Conservation (phyloP, 2,329 filamentous ascomycete species). For the Shiraia bambusicola region DNA sequence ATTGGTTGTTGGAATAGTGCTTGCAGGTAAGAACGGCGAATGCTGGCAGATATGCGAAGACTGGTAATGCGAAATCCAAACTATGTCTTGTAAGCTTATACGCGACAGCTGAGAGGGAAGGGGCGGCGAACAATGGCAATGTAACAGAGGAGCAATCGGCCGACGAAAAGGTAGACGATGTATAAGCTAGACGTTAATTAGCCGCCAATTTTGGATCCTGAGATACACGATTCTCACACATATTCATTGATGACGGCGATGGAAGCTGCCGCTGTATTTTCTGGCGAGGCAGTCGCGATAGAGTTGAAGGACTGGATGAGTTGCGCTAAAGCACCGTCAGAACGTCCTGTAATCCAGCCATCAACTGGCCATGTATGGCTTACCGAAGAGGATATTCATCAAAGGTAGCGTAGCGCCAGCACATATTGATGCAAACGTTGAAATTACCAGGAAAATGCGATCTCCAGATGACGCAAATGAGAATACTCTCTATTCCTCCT, state of each 20-base stretch:
- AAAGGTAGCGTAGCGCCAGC: constrained; percentile 46
- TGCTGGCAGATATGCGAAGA: constrained; percentile 27
- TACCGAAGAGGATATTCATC: constrained; percentile 61
- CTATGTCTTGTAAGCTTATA: constrained; percentile 12
- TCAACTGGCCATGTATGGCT: constrained; percentile 7
- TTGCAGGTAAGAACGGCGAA: constrained; percentile 29
- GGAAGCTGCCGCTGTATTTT: constrained; percentile 6
- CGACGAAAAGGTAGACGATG: constrained; percentile 61
- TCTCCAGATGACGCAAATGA: constrained; percentile 20
- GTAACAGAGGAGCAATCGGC: constrained; percentile 57
- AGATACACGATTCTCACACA: constrained; percentile 15
- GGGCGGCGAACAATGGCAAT: constrained; percentile 51
- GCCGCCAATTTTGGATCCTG: not conserved
- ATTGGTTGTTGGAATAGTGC: constrained; percentile 27
- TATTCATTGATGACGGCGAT: constrained; percentile 21
- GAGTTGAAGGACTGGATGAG: constrained; percentile 18
- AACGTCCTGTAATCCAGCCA: constrained; percentile 17
- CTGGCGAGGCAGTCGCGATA: constrained; percentile 1
- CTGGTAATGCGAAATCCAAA: constrained; percentile 30
- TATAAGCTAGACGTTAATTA: constrained; percentile 29
- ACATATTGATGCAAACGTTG: constrained; percentile 20
- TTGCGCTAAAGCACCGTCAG: constrained; percentile 9
- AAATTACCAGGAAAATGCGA: constrained; percentile 14
- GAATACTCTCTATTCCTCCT: constrained; percentile 19
- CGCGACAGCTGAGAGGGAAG: not conserved